These are phyloP conservation scores for Luzula sylvatica DNA, from an alignment of 176 grass and related monocot species.

Conservation along the genomic window DNA sequence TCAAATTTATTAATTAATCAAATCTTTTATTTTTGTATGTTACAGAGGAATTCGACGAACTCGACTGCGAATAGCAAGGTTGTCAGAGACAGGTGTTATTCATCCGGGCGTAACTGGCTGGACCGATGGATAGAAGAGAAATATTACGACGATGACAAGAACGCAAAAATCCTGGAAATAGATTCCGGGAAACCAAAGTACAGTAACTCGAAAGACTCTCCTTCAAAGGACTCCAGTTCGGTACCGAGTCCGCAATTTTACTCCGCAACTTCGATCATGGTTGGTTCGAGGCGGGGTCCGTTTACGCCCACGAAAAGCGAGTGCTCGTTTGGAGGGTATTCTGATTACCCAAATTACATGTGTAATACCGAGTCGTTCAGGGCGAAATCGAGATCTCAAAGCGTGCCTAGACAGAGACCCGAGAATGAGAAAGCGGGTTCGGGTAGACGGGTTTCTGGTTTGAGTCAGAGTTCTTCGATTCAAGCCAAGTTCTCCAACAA, in stretches of 20 bases:
- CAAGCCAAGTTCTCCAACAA: conserved; percentile 65
- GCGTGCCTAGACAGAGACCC: conserved; percentile 67
- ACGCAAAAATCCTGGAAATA: conserved; percentile 84
- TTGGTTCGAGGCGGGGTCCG: conserved; percentile 34
- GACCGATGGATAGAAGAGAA: conserved; percentile 86
- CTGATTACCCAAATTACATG: conserved; percentile 94
- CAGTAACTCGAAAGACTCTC: conserved; percentile 34
- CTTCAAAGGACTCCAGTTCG: conserved; percentile 52
- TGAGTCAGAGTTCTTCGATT: conserved; percentile 33
- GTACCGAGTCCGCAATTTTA: conserved; percentile 76
- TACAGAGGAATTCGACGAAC: conserved; percentile 41
- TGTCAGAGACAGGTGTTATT: conserved; percentile 43
- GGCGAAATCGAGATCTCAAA: conserved; percentile 79
- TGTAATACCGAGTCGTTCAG: conserved; percentile 82
- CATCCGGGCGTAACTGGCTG: conserved; percentile 76
- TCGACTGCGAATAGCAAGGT: conserved; percentile 28
- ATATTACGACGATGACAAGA: conserved; percentile 76
- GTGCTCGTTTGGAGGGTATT: conserved; percentile 69
- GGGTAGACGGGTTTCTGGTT: conserved; percentile 29
- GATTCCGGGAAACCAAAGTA: conserved; percentile 79
- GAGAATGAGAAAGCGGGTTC: conserved; percentile 48
- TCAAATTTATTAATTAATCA: conserved; percentile 7
- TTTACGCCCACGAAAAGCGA: conserved; percentile 82
- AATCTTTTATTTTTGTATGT: background rate
- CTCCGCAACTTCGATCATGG: conserved; percentile 51